Conservation (phyloP, 495 filamentous ascomycete species). For the Xylaria nigripes region DNA sequence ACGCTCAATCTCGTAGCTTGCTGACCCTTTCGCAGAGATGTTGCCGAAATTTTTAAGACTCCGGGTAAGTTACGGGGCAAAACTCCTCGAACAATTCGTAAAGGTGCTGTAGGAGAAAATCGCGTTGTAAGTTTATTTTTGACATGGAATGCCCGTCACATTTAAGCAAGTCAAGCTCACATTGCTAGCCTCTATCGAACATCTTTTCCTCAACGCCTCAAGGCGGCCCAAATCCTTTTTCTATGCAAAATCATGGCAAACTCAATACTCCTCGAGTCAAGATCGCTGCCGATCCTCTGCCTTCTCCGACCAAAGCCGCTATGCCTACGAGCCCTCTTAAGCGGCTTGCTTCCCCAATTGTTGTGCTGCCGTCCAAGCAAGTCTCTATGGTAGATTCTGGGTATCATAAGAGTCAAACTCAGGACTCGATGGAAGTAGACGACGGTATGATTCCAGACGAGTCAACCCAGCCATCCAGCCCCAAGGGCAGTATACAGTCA, state of each 20-base stretch:
- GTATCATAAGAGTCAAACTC: constrained; percentile 63
- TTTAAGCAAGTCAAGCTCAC: constrained; percentile 13
- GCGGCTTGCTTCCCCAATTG: constrained; percentile 13
- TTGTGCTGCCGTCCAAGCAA: constrained; percentile 9
- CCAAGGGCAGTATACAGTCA: constrained; percentile 8
- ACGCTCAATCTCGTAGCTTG: not conserved
- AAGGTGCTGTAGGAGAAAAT: constrained; percentile 51
- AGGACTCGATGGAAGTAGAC: constrained; percentile 32
- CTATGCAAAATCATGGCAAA: constrained; percentile 24
- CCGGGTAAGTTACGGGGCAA: constrained; percentile 90
- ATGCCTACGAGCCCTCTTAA: constrained; percentile 16
- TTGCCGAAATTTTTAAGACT: constrained; percentile 91
- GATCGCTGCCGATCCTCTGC: constrained; percentile 28
- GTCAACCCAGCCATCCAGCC: constrained; percentile 17
- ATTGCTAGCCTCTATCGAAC: constrained; percentile 69
- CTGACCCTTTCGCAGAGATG: constrained; percentile 54
- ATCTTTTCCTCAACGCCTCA: constrained; percentile 57
- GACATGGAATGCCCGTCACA: not conserved
- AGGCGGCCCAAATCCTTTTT: constrained; percentile 39
- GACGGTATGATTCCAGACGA: constrained; percentile 12
- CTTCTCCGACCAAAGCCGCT: constrained; percentile 11
- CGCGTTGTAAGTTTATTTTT: constrained; percentile 54
- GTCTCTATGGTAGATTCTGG: constrained; percentile 57
- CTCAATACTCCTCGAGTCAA: constrained; percentile 32
- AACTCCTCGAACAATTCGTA: constrained; percentile 76